Conservation (phyloP, 2,329 filamentous ascomycete genomes). For the Curvularia spicifera region DNA sequence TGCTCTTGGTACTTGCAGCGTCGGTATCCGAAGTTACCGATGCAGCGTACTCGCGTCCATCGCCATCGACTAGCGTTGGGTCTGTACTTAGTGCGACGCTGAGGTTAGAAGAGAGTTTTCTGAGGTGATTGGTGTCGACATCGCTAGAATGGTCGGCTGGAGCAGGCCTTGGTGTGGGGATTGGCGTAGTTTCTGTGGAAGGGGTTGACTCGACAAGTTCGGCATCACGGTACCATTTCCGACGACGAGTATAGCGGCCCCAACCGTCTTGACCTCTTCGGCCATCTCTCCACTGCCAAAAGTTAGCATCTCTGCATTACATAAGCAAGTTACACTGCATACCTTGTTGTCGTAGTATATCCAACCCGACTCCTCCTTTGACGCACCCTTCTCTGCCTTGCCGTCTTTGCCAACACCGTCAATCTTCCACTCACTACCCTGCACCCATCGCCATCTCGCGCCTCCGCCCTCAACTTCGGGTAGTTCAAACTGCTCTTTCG, state of each 20-base stretch:
- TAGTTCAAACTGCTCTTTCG: constrained; percentile 74
- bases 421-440: constrained; percentile 84
- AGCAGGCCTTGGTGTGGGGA: constrained; percentile 49
- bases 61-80: constrained; percentile 32
- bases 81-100: constrained; percentile 36
- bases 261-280: constrained; percentile 86
- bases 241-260: constrained; percentile 88
- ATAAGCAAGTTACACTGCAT: constrained; percentile 14
- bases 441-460: constrained; percentile 79
- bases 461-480: constrained; percentile 70
- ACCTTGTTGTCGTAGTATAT: constrained; percentile 98
- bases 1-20: constrained; percentile 42
- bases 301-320: constrained; percentile 20
- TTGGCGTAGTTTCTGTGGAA: constrained; percentile 53
- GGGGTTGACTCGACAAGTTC: constrained; percentile 80
- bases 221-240: constrained; percentile 97
- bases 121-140: constrained; percentile 30
- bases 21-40: constrained; percentile 39
- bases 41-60: constrained; percentile 32
- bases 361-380: constrained; percentile 73
- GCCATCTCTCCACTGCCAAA: constrained; percentile 80
- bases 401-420: constrained; percentile 67
- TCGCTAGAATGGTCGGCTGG: constrained; percentile 38
- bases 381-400: constrained; percentile 46
- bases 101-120: constrained; percentile 32